Percentiles rank a stretch among this genome's conserved stretches.
phyloP scores from a whole-genome alignment of 2,329 filamentous ascomycete species.

The Colletotrichum sp. region DNA sequence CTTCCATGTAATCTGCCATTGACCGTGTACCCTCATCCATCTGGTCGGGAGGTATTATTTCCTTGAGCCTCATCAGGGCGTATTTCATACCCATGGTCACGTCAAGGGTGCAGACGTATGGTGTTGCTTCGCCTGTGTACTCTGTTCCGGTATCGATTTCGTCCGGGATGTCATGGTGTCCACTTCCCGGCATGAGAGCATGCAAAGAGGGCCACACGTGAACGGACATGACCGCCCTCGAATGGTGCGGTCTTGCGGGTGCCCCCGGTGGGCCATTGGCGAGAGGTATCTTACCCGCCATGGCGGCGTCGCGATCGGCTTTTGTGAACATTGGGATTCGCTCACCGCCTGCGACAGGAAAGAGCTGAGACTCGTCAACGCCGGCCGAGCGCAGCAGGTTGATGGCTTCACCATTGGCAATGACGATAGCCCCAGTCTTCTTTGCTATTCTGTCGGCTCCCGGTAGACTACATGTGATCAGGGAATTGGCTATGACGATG shows the following conservation, averaged over 20 bases:
- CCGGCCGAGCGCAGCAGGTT: slow-evolving; percentile 24
- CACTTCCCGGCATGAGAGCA: slow-evolving; percentile 23
- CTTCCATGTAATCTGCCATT: neutral
- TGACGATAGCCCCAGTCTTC: slow-evolving; percentile 26
- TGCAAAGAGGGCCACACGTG: slow-evolving; percentile 29
- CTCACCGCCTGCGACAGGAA: slow-evolving; percentile 27
- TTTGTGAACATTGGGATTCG: slow-evolving; percentile 26
- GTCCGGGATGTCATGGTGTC: neutral
- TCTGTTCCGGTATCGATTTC: neutral
- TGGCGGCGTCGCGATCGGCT: neutral
- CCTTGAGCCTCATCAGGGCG: neutral
- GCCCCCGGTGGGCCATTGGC: neutral
- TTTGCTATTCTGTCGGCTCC: slow-evolving; percentile 28
- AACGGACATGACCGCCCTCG: slow-evolving; percentile 13
- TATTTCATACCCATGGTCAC: neutral
- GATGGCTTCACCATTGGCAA: slow-evolving; percentile 29
- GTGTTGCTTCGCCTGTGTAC: neutral
- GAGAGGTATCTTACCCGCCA: neutral
- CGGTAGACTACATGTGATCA: slow-evolving; percentile 17
- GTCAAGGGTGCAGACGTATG: neutral
- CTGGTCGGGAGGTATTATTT: neutral
- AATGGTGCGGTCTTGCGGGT: neutral
- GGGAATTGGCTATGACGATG: neutral
- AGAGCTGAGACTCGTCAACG: slow-evolving; percentile 26
- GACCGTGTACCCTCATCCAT: neutral